Evolutionary conservation across 768 basidiomycete species (phyloP).

Genomic region (Sporobolomyces pararoseus): DNA sequence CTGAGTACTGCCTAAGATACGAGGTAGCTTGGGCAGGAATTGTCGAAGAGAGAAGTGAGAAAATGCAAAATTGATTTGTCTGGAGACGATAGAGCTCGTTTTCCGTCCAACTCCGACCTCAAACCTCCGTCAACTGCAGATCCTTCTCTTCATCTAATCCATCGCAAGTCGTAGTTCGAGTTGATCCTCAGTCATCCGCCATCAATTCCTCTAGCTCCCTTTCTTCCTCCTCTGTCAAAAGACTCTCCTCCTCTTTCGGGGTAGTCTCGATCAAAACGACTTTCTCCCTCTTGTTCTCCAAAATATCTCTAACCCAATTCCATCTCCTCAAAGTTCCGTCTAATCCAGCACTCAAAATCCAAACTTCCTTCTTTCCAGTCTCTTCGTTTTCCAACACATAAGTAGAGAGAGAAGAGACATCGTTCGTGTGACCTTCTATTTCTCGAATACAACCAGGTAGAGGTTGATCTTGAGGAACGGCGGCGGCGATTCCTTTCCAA

Average conservation of each 20-base stretch:
- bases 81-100: neutral
- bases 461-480: no score
- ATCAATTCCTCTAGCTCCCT: slow-evolving; percentile 78
- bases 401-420: slow-evolving; percentile 68
- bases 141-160: no score
- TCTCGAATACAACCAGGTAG: slow-evolving; percentile 56
- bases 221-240: slow-evolving; percentile 83
- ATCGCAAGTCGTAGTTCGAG: no score
- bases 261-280: slow-evolving; percentile 43
- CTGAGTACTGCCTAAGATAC: no score
- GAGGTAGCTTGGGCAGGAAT: no score
- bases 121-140: neutral
- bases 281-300: slow-evolving; percentile 46
- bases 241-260: slow-evolving; percentile 47
- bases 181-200: slow-evolving; percentile 44
- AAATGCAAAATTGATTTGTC: neutral
- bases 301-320: slow-evolving; percentile 64
- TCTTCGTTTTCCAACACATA: slow-evolving; percentile 51
- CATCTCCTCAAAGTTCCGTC: slow-evolving; percentile 85
- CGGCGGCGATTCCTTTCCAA: slow-evolving; percentile 27
- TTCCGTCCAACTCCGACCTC: neutral
- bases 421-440: slow-evolving; percentile 84
- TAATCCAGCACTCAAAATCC: slow-evolving; percentile 76
- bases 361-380: slow-evolving; percentile 59
- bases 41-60: neutral